Conservation (phyloP, 148 eudicot genomes). For the Vaccinium myrtillus region DNA sequence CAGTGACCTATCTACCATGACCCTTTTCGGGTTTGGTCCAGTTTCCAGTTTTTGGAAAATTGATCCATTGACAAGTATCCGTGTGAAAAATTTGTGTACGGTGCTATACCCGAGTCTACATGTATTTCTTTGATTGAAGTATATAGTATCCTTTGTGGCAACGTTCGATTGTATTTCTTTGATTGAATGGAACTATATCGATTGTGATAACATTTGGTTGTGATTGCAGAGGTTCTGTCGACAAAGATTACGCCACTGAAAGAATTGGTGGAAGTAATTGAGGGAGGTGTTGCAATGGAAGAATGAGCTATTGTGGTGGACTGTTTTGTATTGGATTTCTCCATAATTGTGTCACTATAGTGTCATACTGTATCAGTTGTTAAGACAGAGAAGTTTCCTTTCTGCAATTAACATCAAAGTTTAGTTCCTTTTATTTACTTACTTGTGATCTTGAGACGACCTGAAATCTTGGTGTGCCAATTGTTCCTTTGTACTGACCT, state of each 20-base stretch:
- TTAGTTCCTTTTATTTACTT: not conserved
- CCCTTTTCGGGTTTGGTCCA: not conserved
- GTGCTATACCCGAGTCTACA: too few relatives aligned
- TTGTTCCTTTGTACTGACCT: not conserved
- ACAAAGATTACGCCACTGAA: conserved; percentile 63
- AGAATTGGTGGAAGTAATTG: conserved; percentile 45
- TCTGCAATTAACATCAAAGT: not conserved
- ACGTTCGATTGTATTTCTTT: not conserved
- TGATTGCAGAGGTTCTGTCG: conserved; percentile 63
- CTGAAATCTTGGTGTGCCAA: not conserved
- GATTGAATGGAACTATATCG: not conserved
- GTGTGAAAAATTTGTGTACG: too few relatives aligned
- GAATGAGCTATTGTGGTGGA: conserved; percentile 33
- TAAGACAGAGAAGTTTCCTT: not conserved
- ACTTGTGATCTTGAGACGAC: not conserved
- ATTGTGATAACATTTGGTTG: conserved; percentile 7
- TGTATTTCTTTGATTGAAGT: not conserved
- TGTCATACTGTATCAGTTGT: not conserved
- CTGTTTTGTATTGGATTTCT: not conserved
- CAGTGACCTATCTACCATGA: not conserved
- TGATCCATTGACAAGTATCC: not conserved
- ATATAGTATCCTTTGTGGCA: too few relatives aligned
- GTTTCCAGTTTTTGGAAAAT: not conserved
- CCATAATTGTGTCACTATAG: not conserved
- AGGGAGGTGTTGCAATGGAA: conserved; percentile 89